Base-by-base conservation (phyloP, 1,139 yeast species). In the Torulaspora pretoriensis region DNA sequence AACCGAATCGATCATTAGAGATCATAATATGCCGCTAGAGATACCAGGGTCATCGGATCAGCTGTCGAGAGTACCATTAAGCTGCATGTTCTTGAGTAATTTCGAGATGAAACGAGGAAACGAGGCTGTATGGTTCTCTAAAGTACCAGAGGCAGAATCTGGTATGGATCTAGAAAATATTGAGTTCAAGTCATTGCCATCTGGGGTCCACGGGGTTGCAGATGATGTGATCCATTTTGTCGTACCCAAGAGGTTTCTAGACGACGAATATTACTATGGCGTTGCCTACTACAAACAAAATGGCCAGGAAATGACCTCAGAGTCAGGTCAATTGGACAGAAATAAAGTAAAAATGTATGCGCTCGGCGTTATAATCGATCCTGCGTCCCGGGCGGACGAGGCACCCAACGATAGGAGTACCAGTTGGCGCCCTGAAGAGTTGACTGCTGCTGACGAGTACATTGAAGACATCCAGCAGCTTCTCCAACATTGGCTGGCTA, bases 181-280 rank as follows among this genome's bases (percentile, higher is more conserved):
- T 14, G 96, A 89, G 62, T 87, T 76, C 65, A 82, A 83, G 54
- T 73, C 81, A 9, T 68, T 89, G 43, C 96, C 96, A 1, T 83
- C 94, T 0, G 96, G 96, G 1, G 72, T 87, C n/a, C 96, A 88
- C 60, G 77, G 80, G 32, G 71, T 70, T 22, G 40, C 53, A 3
- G 63, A 70, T 33, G 90, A 86, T 53, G 73, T 75, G 1, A 68
- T 80, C 2, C 71, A 75, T 40, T 80, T 80, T 61, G 71, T 70
- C 4, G 72, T 70, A 8, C 63, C 68, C 7, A 77, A 73, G 42
- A 50, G 50, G 9, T 52, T 64, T 2, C 27, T 33, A 7, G 35
- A 22, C 4, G 43, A 35, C 17, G 38, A 44, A 22, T 47, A 47
- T 12, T 50, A 55, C 29, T 71, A 73, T 45, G 83, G 83, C 5